A percentile compares a stretch with the other conserved stretches of the same genome.
phyloP scores from a whole-genome alignment of 2,329 filamentous ascomycete genomes.

The Aureobasidium sp. region DNA sequence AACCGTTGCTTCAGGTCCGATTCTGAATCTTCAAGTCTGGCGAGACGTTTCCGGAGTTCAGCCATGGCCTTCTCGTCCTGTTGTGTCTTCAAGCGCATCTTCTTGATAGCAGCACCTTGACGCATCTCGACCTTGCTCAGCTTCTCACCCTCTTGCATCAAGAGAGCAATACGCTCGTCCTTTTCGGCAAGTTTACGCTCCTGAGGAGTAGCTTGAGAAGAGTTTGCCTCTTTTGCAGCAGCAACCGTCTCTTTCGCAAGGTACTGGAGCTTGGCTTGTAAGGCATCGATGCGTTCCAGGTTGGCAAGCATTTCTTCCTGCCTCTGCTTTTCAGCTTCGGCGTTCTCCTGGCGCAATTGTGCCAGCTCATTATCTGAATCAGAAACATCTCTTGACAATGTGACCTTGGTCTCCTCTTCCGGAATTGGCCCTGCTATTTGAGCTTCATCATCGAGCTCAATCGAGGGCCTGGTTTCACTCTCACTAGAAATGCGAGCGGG shows the following conservation, averaged over 20 bases:
- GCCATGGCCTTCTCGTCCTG: conserved; percentile 47
- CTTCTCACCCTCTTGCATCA: conserved; percentile 89
- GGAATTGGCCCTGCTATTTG: not conserved
- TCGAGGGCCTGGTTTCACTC: conserved; percentile 20
- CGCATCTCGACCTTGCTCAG: conserved; percentile 82
- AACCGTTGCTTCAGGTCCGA: conserved; percentile 55
- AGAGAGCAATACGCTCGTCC: conserved; percentile 78
- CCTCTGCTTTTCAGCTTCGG: conserved; percentile 50
- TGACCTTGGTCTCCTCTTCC: not conserved
- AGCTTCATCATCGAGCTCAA: conserved; percentile 15
- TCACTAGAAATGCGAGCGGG: conserved; percentile 28
- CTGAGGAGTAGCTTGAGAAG: conserved; percentile 56
- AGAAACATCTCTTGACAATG: not conserved
- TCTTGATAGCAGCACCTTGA: conserved; percentile 75
- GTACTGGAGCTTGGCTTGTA: conserved; percentile 87
- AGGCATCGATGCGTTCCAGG: conserved; percentile 81
- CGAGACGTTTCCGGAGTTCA: conserved; percentile 52
- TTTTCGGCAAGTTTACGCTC: conserved; percentile 83
- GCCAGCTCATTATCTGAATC: conserved; percentile 41
- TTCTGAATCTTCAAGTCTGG: conserved; percentile 59
- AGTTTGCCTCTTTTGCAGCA: conserved; percentile 61
- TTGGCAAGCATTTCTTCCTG: conserved; percentile 79
- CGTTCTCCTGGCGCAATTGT: conserved; percentile 44
- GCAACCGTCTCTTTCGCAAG: conserved; percentile 73
- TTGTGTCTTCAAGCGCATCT: conserved; percentile 51